A percentile compares a stretch with the other conserved stretches of the same genome.
Conservation (phyloP, 768 basidiomycete genomes). For the Sutorius australiensis region DNA sequence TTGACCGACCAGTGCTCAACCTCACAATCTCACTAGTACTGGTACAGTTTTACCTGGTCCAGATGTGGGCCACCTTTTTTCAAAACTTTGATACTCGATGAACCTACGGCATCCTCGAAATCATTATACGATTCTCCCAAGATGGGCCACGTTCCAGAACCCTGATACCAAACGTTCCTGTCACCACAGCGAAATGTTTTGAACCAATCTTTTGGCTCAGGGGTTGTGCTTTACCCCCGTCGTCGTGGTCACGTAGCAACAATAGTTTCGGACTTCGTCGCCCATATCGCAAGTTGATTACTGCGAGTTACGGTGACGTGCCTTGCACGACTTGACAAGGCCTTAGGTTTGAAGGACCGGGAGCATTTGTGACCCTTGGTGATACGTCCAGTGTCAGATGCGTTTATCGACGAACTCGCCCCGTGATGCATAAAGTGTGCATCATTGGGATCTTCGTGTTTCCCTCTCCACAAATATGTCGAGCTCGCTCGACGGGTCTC, state of each 20-base stretch:
- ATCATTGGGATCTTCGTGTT: not conserved
- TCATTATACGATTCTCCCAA: not conserved
- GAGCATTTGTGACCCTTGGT: not conserved
- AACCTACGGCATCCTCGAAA: not conserved
- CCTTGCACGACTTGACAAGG: not conserved
- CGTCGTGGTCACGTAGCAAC: not conserved
- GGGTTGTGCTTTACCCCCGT: not conserved
- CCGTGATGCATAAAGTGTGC: slow-evolving; percentile 12
- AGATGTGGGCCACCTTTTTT: too few species aligned
- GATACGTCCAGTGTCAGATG: not conserved
- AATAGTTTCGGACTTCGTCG: not conserved
- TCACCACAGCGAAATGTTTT: not conserved
- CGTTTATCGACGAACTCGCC: not conserved
- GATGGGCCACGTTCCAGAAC: not conserved
- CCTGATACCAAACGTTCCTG: not conserved
- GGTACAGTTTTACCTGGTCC: not conserved
- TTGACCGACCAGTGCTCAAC: not conserved
- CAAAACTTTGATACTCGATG: not conserved
- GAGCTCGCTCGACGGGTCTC: not conserved
- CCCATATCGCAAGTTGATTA: not conserved
- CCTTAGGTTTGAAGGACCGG: not conserved
- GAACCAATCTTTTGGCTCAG: not conserved
- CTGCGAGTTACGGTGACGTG: not conserved
- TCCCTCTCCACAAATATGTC: slow-evolving; percentile 10
- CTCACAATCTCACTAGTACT: not conserved